Percentiles rank a stretch among this genome's conserved stretches.
Evolutionary conservation across 495 filamentous ascomycete genomes (phyloP).

Genomic region (Talaromyces nanjingensis): DNA sequence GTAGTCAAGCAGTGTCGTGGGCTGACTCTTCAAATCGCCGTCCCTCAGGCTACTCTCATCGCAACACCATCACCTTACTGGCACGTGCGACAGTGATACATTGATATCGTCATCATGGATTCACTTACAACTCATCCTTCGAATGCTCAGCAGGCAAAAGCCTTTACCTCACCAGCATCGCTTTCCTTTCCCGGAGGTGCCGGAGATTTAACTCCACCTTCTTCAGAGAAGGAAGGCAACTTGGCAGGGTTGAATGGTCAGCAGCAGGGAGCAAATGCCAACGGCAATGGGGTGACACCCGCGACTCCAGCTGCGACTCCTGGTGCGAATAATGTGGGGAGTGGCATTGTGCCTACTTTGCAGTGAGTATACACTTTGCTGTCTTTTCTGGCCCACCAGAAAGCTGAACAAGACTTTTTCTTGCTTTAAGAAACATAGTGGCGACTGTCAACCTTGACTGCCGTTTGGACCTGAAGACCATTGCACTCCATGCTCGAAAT

Average conservation of each 20-base stretch:
- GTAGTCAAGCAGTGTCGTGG: constrained; percentile 11
- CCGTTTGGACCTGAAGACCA: constrained; percentile 97
- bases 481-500: constrained; percentile 95
- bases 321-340: constrained; percentile 67
- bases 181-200: constrained; percentile 84
- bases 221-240: constrained; percentile 53
- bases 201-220: constrained; percentile 72
- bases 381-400: constrained; percentile 40
- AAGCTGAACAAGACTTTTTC: constrained; percentile 54
- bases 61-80: constrained; percentile 16
- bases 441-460: constrained; percentile 98
- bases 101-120: constrained; percentile 51
- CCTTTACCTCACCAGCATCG: constrained; percentile 82
- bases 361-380: constrained; percentile 76
- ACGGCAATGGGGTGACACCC: constrained; percentile 83
- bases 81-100: constrained; percentile 21
- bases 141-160: constrained; percentile 81
- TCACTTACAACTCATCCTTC: constrained; percentile 82
- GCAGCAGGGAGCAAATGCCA: constrained; percentile 56
- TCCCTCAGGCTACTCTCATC: constrained; percentile 7
- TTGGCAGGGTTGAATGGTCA: constrained; percentile 46
- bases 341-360: constrained; percentile 93
- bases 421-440: constrained; percentile 89
- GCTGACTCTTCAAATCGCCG: constrained; percentile 15
- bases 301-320: constrained; percentile 94